Percentiles rank a stretch among this genome's conserved stretches.
Evolutionary conservation across 1,139 yeast genomes (phyloP).

Genomic region (Trichomonascaceae sp.): DNA sequence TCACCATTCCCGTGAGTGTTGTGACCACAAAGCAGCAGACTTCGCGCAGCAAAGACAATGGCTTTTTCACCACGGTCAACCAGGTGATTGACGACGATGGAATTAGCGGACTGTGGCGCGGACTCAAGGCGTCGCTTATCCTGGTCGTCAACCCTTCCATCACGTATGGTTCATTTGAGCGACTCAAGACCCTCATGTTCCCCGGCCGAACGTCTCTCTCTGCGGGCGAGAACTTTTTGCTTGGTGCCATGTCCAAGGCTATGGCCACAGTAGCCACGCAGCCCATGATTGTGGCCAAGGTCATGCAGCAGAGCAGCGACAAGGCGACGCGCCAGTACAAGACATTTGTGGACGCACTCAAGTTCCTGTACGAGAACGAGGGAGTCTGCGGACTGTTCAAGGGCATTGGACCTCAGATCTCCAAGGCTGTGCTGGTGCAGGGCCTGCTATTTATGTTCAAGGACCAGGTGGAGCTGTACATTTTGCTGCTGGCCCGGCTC

Average conservation of each 20-base stretch:
- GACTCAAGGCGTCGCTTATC: constrained; percentile 68
- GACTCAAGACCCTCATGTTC: constrained; percentile 45
- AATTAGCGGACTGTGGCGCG: constrained; percentile 66
- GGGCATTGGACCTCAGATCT: constrained; percentile 69
- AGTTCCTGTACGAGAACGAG: constrained; percentile 36
- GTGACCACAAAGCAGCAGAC: constrained; percentile 75
- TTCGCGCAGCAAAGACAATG: constrained; percentile 21
- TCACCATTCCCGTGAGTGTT: constrained; percentile 74
- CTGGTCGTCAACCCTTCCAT: constrained; percentile 77
- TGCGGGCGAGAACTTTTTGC: constrained; percentile 54
- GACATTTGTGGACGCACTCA: constrained; percentile 42
- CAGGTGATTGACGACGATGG: constrained; percentile 59
- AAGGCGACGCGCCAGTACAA: constrained; percentile 26
- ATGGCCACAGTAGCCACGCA: constrained; percentile 73
- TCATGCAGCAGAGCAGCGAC: constrained; percentile 51
- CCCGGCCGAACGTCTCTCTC: constrained; percentile 36
- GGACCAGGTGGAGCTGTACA: constrained; percentile 38
- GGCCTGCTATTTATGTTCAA: constrained; percentile 76
- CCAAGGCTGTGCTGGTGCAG: constrained; percentile 76
- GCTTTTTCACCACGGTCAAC: constrained; percentile 35
- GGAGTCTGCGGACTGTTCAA: constrained; percentile 52
- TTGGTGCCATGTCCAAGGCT: constrained; percentile 72
- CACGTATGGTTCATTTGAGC: constrained; percentile 73
- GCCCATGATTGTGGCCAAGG: constrained; percentile 77
- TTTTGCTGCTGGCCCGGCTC: constrained; percentile 22